phyloP scores from a whole-genome alignment of 192 early-diverging fungal species.

The Coemansia sp. region DNA sequence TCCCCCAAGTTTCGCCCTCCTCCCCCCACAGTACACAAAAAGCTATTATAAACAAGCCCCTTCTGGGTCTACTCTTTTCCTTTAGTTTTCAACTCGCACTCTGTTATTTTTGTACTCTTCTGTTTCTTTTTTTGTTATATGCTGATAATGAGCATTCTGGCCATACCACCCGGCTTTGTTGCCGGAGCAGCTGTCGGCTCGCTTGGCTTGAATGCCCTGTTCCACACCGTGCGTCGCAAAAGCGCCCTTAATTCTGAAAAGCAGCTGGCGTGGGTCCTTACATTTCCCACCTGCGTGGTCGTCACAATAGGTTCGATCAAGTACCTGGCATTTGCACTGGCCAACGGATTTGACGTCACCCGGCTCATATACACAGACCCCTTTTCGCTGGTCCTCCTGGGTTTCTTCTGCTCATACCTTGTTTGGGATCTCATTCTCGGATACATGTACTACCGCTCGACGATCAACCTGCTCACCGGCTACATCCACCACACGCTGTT shows the following conservation, averaged over 20 bases:
- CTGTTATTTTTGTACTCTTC: background rate
- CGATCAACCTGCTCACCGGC: constrained; percentile 57
- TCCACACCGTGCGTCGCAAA: constrained; percentile 12
- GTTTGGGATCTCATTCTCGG: constrained; percentile 60
- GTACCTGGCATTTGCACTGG: constrained; percentile 27
- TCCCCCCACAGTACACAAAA: too few species aligned
- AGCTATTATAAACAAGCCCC: too few species aligned
- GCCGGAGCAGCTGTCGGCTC: constrained; percentile 21
- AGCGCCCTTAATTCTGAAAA: constrained; percentile 29
- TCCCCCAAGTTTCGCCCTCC: too few species aligned
- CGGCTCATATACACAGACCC: constrained; percentile 34
- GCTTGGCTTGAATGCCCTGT: constrained; percentile 23
- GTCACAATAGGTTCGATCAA: constrained; percentile 31
- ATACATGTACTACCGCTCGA: constrained; percentile 54
- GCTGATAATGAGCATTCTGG: background rate
- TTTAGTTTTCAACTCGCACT: background rate
- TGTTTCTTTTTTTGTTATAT: background rate
- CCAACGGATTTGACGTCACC: constrained; percentile 7
- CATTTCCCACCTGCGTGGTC: constrained; percentile 34
- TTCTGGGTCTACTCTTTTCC: background rate
- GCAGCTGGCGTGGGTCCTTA: constrained; percentile 56
- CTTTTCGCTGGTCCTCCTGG: constrained; percentile 38
- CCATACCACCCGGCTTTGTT: constrained; percentile 17
- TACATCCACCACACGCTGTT: constrained; percentile 67
- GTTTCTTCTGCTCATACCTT: constrained; percentile 59